Base-by-base conservation (phyloP, 2,329 filamentous ascomycete genomes). In the Phoma herbarum region DNA sequence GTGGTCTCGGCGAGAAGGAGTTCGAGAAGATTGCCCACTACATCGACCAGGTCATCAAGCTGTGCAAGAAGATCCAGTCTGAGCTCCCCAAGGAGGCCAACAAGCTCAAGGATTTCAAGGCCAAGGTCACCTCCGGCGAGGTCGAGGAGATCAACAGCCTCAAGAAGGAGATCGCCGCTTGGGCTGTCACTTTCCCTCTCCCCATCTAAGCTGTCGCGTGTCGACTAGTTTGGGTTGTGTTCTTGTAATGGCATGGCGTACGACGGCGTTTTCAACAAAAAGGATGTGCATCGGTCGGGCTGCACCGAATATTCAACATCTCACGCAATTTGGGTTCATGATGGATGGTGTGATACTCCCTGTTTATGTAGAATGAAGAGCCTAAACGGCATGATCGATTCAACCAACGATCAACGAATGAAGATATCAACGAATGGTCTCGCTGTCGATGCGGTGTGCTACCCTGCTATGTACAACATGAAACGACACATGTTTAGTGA, bases 71-170 rank as follows among this genome's bases (percentile, higher is more conserved):
- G 75, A 85, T 96, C 71, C 95, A 98, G 84, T 84, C 77, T 59
- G 83, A 85, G 65, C 87, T 98, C 23, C 94, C 95, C 79, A 97
- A 97, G 88, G 91, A 95, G 81, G 92, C 92, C 75, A 99, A 98
- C 88, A 97, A 96, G 88, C 91, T 96, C 80, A 98, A 98, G 89
- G 95, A 99, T 85, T 98, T 99, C 90, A 96, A 94, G 86, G 88
- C 88, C 77, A 94, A 92, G 86, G 92, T 97, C 62, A 87, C 90
- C 58, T 82, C 85, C 68, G 93, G 92, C 65, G 86, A 90, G 75
- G 85, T 96, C 47, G 80, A 86, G 61, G 91, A 93, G 84, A 94
- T 99, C 81, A 88, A 90, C 78, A 86, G 85, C 69, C 85, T 97
- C 77, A 91, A 89, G 84, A 90, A 92, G 83, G 94, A 98, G 86